Percentiles rank a stretch among this genome's conserved stretches.
Evolutionary conservation across 2,329 filamentous ascomycete genomes (phyloP).

Genomic region (Sclerotinia nivalis): DNA sequence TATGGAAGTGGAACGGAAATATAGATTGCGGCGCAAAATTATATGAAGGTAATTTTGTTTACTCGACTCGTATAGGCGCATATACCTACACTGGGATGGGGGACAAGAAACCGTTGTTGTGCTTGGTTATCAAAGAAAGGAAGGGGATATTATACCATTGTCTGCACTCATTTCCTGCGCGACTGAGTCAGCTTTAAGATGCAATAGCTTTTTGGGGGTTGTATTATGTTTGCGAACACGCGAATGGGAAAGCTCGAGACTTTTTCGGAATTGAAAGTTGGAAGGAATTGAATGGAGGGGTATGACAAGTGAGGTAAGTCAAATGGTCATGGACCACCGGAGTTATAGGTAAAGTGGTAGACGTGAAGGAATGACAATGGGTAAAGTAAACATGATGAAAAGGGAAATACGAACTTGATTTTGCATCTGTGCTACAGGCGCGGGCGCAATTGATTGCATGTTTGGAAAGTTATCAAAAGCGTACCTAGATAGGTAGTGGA

Average conservation of each 20-base stretch:
- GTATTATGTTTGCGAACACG: neutral
- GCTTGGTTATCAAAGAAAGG: constrained; percentile 15
- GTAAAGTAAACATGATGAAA: constrained; percentile 6
- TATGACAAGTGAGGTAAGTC: constrained; percentile 21
- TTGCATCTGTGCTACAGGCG: constrained; percentile 37
- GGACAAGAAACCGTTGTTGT: constrained; percentile 13
- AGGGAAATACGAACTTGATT: constrained; percentile 34
- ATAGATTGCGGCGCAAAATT: neutral
- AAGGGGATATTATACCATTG: constrained; percentile 33
- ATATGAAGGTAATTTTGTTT: constrained; percentile 11
- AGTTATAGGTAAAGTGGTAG: constrained; percentile 8
- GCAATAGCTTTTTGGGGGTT: neutral
- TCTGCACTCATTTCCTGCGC: constrained; percentile 39
- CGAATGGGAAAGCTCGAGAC: constrained; percentile 8
- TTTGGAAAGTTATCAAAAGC: neutral
- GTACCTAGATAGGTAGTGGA: neutral
- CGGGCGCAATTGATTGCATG: constrained; percentile 41
- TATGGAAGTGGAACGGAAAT: neutral
- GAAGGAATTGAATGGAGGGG: constrained; percentile 23
- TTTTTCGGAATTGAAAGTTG: constrained; percentile 13
- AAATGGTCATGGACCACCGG: neutral
- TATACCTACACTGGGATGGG: constrained; percentile 20
- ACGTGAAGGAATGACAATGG: constrained; percentile 7
- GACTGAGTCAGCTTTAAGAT: constrained; percentile 36
- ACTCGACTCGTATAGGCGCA: constrained; percentile 24